These are phyloP conservation scores for Saccharomyces hybrid DNA, from an alignment of 1,139 yeast genomes.

Conservation along the genomic window DNA sequence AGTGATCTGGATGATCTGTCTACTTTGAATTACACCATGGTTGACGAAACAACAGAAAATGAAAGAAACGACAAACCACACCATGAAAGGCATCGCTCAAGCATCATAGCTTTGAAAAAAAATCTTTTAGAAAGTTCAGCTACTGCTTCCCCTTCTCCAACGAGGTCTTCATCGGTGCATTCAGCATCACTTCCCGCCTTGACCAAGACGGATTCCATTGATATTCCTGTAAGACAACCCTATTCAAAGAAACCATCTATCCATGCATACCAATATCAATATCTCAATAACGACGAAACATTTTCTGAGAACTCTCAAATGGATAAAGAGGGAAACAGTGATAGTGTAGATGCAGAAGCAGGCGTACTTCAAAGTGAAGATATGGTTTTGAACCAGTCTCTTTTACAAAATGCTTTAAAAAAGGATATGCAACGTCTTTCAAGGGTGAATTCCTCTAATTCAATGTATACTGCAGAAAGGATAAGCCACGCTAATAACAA, in stretches of 20 bases:
- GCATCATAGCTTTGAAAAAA: constrained; percentile 21
- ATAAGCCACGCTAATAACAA: constrained; percentile 9
- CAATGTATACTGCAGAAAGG: constrained; percentile 9
- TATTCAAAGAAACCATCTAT: constrained; percentile 1
- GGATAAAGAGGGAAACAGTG: constrained; percentile 2
- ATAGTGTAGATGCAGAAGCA: constrained; percentile 14
- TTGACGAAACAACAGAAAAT: not conserved
- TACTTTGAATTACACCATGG: not conserved
- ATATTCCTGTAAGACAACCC: constrained; percentile 1
- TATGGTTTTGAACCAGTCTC: constrained; percentile 20
- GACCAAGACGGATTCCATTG: constrained; percentile 5
- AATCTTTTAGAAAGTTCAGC: constrained; percentile 9
- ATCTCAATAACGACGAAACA: constrained; percentile 4
- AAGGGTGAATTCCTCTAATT: constrained; percentile 10
- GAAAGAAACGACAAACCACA: not conserved
- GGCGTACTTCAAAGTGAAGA: constrained; percentile 23
- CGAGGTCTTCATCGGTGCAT: constrained; percentile 8
- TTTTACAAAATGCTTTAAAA: constrained; percentile 17
- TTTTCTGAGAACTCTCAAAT: not conserved
- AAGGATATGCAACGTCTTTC: constrained; percentile 16
- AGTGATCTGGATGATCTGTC: not conserved
- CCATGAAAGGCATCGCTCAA: constrained; percentile 9
- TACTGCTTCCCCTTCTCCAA: constrained; percentile 5
- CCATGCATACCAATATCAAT: constrained; percentile 12
- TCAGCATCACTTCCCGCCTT: constrained; percentile 2